Base-by-base conservation (phyloP, 1,284 basidiomycete genomes). In the Ustilago tritici region DNA sequence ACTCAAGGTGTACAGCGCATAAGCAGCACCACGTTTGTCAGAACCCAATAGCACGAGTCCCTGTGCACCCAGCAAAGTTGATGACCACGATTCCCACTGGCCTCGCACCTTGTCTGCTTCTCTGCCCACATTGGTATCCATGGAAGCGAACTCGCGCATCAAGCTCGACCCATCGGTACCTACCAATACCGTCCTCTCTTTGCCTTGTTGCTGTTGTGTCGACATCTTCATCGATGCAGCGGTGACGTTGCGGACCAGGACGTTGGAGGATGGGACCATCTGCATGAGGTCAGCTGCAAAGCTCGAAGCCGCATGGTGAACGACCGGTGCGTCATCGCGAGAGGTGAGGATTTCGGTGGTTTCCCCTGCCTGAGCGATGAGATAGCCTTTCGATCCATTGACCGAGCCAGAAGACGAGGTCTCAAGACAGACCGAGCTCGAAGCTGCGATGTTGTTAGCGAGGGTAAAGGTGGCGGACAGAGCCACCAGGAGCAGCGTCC, bases 341-440 rank as follows among this genome's bases (percentile, higher is more conserved):
- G 69, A 71, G n/a, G 69, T 71, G 56, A 71, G 69, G 36, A 71
- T 65, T 36, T 61, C 60, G 41, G 69, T 71, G 14, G 69, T 71
- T 23, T 71, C 64, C 23, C 70, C 70, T 12, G 60, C 43, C 17
- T 56, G 50, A 5, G 70, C 70, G 50, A 71, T 59, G n/a, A 63
- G 47, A 38, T 71, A 71, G 4, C 60, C 64, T 8, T 41, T 1
- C 1, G 50, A 43, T 4, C 11, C 41, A 1, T 56, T 41, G 10
- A 56, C 28, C 6, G 60, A 52, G 14, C 49, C 41, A 1, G 60
- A 60, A 11, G 66, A 36, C 9, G 60, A 38, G 4, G 52, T 62
- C 17, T 52, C 46, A n/a, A 71, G 64, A 60, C 64, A 71, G 28
- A 46, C 15, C 11, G 14, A 14, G 41, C 10, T 31, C 14, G 40